These are phyloP conservation scores for Neurospora tetraspora DNA, from an alignment of 495 filamentous ascomycete genomes.

Conservation along the genomic window DNA sequence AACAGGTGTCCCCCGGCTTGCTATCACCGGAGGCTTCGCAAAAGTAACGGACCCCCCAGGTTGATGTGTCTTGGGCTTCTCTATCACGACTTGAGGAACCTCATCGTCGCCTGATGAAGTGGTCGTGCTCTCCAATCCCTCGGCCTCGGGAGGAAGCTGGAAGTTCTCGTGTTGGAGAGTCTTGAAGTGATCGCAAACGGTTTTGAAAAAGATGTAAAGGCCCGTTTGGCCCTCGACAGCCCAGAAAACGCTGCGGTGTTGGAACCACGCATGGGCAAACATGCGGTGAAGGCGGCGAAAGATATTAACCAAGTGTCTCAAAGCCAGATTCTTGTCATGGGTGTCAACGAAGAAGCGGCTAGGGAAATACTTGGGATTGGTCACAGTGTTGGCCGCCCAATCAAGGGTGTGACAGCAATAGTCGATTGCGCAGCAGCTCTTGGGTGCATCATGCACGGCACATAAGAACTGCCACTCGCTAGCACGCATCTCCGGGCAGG, in stretches of 20 bases:
- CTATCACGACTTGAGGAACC: constrained; percentile 13
- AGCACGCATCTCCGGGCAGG: constrained; percentile 96
- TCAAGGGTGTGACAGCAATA: constrained; percentile 98
- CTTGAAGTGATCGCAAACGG: constrained; percentile 81
- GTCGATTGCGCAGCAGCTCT: constrained; percentile 93
- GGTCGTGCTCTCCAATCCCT: constrained; percentile 50
- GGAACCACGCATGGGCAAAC: constrained; percentile 98
- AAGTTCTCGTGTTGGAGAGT: constrained; percentile 90
- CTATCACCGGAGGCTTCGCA: constrained; percentile 38
- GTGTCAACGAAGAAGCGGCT: constrained; percentile 63
- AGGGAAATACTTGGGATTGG: constrained; percentile 84
- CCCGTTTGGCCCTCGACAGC: constrained; percentile 81
- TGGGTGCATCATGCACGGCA: constrained; percentile 91
- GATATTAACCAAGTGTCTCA: constrained; percentile 85
- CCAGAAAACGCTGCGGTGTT: constrained; percentile 93
- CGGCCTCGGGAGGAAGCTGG: constrained; percentile 87
- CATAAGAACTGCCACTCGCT: constrained; percentile 98
- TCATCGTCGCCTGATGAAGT: constrained; percentile 10
- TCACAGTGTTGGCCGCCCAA: constrained; percentile 87
- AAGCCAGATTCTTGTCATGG: constrained; percentile 52
- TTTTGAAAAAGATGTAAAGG: constrained; percentile 93
- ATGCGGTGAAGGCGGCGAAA: constrained; percentile 91
- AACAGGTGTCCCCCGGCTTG: constrained; percentile 18
- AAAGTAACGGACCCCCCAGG: constrained; percentile 22
- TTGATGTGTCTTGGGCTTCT: constrained; percentile 18